phyloP scores from a whole-genome alignment of 768 basidiomycete genomes.

The Boletales sp. region DNA sequence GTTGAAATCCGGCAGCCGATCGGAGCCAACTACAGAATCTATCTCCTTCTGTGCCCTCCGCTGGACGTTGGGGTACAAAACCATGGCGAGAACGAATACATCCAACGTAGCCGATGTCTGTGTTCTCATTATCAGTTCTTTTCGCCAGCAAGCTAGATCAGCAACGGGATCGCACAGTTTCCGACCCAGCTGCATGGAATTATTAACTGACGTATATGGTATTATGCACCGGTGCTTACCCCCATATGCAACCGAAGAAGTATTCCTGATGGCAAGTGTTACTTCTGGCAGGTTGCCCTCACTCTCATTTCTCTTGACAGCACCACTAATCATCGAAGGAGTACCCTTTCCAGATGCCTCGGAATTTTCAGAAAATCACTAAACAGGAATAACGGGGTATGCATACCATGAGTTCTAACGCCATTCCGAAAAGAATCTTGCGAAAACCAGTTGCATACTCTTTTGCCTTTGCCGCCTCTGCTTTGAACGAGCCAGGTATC shows the following conservation, averaged over 20 bases:
- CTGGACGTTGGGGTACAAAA: conserved; percentile 23
- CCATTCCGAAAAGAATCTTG: conserved; percentile 21
- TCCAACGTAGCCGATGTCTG: conserved; percentile 21
- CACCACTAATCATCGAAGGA: conserved; percentile 21
- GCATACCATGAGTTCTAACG: conserved; percentile 18
- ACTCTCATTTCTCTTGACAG: conserved; percentile 16
- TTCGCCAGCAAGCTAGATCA: neutral
- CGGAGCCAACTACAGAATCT: conserved; percentile 17
- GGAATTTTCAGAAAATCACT: neutral
- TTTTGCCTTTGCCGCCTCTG: conserved; percentile 14
- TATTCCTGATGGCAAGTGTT: conserved; percentile 16
- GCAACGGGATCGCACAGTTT: conserved; percentile 19
- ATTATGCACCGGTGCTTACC: conserved; percentile 7
- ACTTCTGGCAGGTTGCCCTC: conserved; percentile 19
- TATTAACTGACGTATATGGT: neutral
- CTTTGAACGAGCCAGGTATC: conserved; percentile 23
- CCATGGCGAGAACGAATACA: conserved; percentile 28
- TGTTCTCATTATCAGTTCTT: neutral
- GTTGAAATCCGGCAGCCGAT: conserved; percentile 19
- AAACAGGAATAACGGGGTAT: neutral
- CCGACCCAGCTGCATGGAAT: conserved; percentile 19
- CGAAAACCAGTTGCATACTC: conserved; percentile 17
- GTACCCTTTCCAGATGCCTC: conserved; percentile 15
- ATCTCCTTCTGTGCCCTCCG: conserved; percentile 24
- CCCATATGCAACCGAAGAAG: conserved; percentile 22